Percentiles rank a stretch among this genome's conserved stretches.
phyloP scores from a whole-genome alignment of 495 filamentous ascomycete species.

The Aspergillus conjunctus region DNA sequence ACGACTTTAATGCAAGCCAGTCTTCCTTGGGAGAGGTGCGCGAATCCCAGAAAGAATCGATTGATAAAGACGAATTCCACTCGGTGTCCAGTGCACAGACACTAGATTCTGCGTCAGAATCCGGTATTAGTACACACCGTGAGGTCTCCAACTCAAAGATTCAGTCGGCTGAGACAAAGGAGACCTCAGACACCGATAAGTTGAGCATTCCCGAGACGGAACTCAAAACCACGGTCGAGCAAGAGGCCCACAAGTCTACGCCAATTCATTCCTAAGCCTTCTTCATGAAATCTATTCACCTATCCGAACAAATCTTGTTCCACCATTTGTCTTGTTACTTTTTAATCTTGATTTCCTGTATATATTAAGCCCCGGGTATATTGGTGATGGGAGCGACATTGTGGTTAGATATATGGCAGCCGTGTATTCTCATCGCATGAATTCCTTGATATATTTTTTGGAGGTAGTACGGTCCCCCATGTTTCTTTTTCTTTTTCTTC shows the following conservation, averaged over 20 bases:
- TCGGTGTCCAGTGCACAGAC: slow-evolving; percentile 39
- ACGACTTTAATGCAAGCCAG: slow-evolving; percentile 24
- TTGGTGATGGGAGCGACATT: neutral
- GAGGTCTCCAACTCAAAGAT: slow-evolving; percentile 6
- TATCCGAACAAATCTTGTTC: neutral
- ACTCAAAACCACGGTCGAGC: neutral
- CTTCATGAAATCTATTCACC: neutral
- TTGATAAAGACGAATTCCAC: slow-evolving; percentile 49
- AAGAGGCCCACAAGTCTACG: no score
- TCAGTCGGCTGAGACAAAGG: neutral
- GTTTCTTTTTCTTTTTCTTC: neutral
- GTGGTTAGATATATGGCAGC: neutral
- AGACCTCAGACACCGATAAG: neutral
- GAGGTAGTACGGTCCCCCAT: neutral
- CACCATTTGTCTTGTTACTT: slow-evolving; percentile 1
- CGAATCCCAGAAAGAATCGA: slow-evolving; percentile 28
- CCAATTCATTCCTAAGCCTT: neutral
- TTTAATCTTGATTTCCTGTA: slow-evolving; percentile 3
- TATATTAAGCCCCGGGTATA: slow-evolving; percentile 7
- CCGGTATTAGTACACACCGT: slow-evolving; percentile 12
- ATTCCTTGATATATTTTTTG: neutral
- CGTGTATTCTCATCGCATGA: neutral
- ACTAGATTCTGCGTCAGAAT: slow-evolving; percentile 22
- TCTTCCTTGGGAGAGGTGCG: slow-evolving; percentile 24
- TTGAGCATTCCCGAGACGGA: neutral